Conservation (phyloP, 2,329 filamentous ascomycete genomes). For the Claviceps sp. region DNA sequence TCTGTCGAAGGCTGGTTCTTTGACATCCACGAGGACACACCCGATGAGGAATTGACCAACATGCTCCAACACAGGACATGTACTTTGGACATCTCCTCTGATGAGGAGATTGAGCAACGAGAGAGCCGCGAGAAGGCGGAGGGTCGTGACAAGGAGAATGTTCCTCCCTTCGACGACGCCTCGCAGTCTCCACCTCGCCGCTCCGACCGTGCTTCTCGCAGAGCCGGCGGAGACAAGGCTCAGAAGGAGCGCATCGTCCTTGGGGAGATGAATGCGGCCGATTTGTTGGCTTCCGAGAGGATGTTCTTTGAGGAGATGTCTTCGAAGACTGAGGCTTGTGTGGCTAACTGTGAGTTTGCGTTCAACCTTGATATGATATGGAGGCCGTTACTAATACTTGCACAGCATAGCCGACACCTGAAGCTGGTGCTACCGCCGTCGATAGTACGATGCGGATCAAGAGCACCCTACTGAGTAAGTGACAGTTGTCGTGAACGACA, state of each 20-base stretch:
- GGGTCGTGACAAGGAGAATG: conserved; percentile 79
- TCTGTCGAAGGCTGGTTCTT: conserved; percentile 70
- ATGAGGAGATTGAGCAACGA: conserved; percentile 58
- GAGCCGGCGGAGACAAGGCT: conserved; percentile 38
- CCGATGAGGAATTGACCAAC: conserved; percentile 83
- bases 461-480: conserved; percentile 44
- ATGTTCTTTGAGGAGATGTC: no score
- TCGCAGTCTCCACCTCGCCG: conserved; percentile 39
- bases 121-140: conserved; percentile 39
- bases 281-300: conserved; percentile 50
- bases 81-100: conserved; percentile 76
- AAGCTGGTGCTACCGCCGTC: conserved; percentile 33
- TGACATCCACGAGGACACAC: conserved; percentile 84
- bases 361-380: no score
- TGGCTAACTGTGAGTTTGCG: no score
- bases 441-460: no score
- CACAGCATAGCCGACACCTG: conserved; percentile 21
- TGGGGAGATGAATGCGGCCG: conserved; percentile 50
- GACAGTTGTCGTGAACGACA: conserved; percentile 47
- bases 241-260: conserved; percentile 53
- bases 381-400: no score
- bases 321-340: no score
- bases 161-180: conserved; percentile 58
- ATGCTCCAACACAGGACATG: conserved; percentile 83
- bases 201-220: conserved; percentile 9